Percentiles rank a stretch among this genome's conserved stretches.
Evolutionary conservation across 176 grass and related monocot species (phyloP).

Genomic region (Carex myosuroides): DNA sequence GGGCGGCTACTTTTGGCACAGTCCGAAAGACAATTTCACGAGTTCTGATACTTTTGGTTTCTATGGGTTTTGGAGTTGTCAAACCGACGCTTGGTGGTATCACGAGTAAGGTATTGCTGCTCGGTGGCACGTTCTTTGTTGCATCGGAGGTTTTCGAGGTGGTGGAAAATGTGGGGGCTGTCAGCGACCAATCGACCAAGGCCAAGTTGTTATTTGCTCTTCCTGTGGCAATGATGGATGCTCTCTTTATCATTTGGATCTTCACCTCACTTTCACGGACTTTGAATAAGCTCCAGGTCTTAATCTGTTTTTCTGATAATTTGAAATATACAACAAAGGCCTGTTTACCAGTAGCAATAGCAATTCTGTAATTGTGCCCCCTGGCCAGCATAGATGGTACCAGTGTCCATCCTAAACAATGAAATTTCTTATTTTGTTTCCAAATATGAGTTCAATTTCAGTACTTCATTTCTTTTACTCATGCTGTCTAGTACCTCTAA

Average conservation of each 20-base stretch:
- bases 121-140: conserved; percentile 47
- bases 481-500: neutral
- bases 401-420: neutral
- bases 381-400: neutral
- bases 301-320: conserved; percentile 9
- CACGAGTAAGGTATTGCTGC: conserved; percentile 35
- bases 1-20: conserved; percentile 52
- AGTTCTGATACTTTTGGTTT: conserved; percentile 55
- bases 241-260: conserved; percentile 73
- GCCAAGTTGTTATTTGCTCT: conserved; percentile 43
- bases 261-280: conserved; percentile 54
- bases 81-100: conserved; percentile 33
- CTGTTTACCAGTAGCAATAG: neutral
- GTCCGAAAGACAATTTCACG: conserved; percentile 39
- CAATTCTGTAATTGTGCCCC: neutral
- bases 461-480: neutral
- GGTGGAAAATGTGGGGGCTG: conserved; percentile 53
- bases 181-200: conserved; percentile 57
- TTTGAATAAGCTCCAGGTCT: conserved; percentile 54
- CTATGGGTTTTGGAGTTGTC: conserved; percentile 62
- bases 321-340: neutral
- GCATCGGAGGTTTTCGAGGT: conserved; percentile 50
- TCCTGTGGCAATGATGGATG: conserved; percentile 44
- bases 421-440: neutral
- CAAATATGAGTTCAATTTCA: neutral